Base-by-base conservation (phyloP, 495 filamentous ascomycete genomes). In the Aspergillus nidulans region DNA sequence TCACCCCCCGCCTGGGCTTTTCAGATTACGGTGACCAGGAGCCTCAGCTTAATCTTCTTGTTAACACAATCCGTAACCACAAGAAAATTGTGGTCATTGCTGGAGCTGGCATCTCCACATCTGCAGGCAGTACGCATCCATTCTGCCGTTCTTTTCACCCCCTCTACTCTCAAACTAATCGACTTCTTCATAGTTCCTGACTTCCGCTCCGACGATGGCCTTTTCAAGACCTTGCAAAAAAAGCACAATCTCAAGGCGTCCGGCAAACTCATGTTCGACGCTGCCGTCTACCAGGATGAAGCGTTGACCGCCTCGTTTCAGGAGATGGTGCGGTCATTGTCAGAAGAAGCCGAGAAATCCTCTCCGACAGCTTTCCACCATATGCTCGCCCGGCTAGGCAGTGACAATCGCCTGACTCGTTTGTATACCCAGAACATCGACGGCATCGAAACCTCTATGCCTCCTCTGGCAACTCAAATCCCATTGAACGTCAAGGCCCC, bases 371-470 rank as follows among this genome's bases (percentile, higher is more conserved):
- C 83, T 13, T 98, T 98, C 66, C 94, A 98, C 75, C 87, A 96
- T 67, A 81, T 98, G 74, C 80, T 98, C 25, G 94, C 95, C 36
- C 91, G 88, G 4, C 75, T 98, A 12, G 89, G 92, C n/a, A 78
- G 86, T 32, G 90, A 97, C 68, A 89, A 85, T 40, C 89, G 94
- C 3, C 76, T 98, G n/a, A 76, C 96, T 60, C 89, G 94, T 19
- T 78, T 98, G 8, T 98, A 98, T 69, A 90, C 86, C 9, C 94
- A 98, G 61, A 98, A 98, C 58, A 92, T 98, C 18, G 94, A 98
- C 69, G 88, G 90, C 43, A 85, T 98, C 56, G 94, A 98, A 60
- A 94, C 89, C 6, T 83, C 85, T 15, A 83, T 97, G 73, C 74
- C 81, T 24, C 91, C 92, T 1, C 77, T 98, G 13, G 75, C 80